phyloP scores from a whole-genome alignment of 257 asterid genomes.

The Plectranthus barbatus region DNA sequence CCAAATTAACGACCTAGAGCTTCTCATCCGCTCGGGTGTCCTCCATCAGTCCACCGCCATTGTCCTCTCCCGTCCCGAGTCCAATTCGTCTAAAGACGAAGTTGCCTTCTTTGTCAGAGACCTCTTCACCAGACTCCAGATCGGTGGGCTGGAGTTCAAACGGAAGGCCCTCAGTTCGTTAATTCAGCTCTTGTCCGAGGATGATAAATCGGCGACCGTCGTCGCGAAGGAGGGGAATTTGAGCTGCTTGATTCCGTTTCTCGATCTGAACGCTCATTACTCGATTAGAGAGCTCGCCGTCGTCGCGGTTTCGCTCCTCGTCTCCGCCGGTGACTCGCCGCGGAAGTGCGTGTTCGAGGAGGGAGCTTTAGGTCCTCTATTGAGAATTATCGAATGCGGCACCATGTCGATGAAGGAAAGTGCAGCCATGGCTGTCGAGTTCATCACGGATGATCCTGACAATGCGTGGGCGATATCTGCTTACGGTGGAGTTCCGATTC shows the following conservation, averaged over 20 bases:
- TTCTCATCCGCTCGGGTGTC: conserved; percentile 82
- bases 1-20: conserved; percentile 59
- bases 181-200: conserved; percentile 51
- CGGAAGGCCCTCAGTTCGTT: conserved; percentile 70
- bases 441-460: conserved; percentile 66
- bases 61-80: conserved; percentile 65
- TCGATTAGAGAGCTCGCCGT: conserved; percentile 59
- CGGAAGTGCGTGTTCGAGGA: conserved; percentile 80
- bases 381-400: conserved; percentile 64
- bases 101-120: conserved; percentile 56
- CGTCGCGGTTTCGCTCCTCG: conserved; percentile 64
- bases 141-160: conserved; percentile 88
- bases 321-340: conserved; percentile 47
- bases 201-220: conserved; percentile 42
- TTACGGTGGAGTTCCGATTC: conserved; percentile 65
- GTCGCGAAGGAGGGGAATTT: conserved; percentile 65
- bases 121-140: conserved; percentile 76
- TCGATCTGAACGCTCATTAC: conserved; percentile 44
- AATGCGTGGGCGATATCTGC: conserved; percentile 91
- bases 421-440: conserved; percentile 75
- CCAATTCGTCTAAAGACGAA: conserved; percentile 52
- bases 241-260: conserved; percentile 48
- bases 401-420: conserved; percentile 61
- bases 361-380: conserved; percentile 81
- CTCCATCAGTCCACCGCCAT: conserved; percentile 86